phyloP scores from a whole-genome alignment of 2,329 filamentous ascomycete genomes.

The Penicillium vulpinum region DNA sequence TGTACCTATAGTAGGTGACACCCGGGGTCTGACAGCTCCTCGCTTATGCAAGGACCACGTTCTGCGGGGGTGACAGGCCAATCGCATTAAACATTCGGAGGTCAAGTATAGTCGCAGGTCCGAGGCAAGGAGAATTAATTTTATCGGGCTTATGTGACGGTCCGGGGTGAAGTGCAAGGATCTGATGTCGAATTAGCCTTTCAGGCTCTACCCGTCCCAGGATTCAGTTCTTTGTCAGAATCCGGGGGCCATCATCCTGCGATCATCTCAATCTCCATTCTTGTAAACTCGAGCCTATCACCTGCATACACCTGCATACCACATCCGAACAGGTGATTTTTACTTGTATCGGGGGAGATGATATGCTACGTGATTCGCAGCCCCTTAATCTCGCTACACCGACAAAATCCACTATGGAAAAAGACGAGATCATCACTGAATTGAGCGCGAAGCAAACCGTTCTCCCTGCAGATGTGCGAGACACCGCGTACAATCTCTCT shows the following conservation, averaged over 20 bases:
- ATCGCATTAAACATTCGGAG: background rate
- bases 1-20: background rate
- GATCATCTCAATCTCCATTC: background rate
- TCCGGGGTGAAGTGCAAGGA: background rate
- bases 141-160: background rate
- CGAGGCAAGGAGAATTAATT: background rate
- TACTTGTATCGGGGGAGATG: background rate
- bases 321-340: background rate
- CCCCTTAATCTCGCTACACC: background rate
- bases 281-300: background rate
- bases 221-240: background rate
- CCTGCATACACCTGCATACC: background rate
- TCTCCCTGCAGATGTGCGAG: conserved; percentile 10
- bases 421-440: conserved; percentile 16
- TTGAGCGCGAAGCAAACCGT: conserved; percentile 10
- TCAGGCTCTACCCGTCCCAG: background rate
- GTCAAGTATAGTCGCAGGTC: background rate
- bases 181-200: background rate
- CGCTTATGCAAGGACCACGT: conserved; percentile 41
- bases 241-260: background rate
- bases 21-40: conserved; percentile 44
- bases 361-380: background rate
- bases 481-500: conserved; percentile 33
- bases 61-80: conserved; percentile 1
- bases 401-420: conserved; percentile 16